Percentiles rank a stretch among this genome's conserved stretches.
Conservation (phyloP, 1,139 yeast species). For the Hyphopichia buzzinii region DNA sequence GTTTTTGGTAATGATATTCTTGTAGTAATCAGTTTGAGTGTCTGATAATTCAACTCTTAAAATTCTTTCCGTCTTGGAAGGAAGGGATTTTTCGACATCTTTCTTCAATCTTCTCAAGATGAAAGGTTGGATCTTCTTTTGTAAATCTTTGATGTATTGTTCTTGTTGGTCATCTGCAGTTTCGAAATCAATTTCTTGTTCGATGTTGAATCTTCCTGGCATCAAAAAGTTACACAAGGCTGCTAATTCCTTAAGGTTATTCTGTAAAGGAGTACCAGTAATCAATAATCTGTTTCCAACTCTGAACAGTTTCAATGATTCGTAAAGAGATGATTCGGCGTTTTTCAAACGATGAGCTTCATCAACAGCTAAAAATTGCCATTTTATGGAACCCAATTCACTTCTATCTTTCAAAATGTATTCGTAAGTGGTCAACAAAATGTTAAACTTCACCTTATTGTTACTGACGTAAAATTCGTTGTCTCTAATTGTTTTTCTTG, state of each 20-base stretch:
- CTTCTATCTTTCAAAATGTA: slow-evolving; percentile 84
- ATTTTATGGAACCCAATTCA: slow-evolving; percentile 77
- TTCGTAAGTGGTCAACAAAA: slow-evolving; percentile 89
- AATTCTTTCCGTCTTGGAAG: slow-evolving; percentile 92
- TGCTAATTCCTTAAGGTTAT: slow-evolving; percentile 91
- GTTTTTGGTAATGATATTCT: slow-evolving; percentile 87
- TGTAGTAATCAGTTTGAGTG: slow-evolving; percentile 91
- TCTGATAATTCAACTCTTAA: slow-evolving; percentile 93
- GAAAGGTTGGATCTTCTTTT: slow-evolving; percentile 81
- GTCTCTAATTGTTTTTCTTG: slow-evolving; percentile 79
- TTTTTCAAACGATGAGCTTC: slow-evolving; percentile 97
- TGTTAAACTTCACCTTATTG: slow-evolving; percentile 81
- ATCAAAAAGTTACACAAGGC: slow-evolving; percentile 91
- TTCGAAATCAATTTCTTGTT: slow-evolving; percentile 93
- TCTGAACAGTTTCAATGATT: slow-evolving; percentile 77
- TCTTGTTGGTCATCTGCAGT: slow-evolving; percentile 86
- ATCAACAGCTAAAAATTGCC: slow-evolving; percentile 98
- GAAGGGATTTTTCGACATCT: slow-evolving; percentile 95
- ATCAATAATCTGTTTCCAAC: slow-evolving; percentile 83
- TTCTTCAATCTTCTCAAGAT: slow-evolving; percentile 90
- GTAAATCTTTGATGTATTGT: slow-evolving; percentile 80
- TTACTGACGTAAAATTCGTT: slow-evolving; percentile 69
- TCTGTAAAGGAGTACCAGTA: slow-evolving; percentile 98
- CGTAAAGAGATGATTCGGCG: slow-evolving; percentile 90
- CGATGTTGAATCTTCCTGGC: slow-evolving; percentile 91